Base-by-base conservation (phyloP, 1,139 yeast genomes). In the Martiniozyma asiatica region DNA sequence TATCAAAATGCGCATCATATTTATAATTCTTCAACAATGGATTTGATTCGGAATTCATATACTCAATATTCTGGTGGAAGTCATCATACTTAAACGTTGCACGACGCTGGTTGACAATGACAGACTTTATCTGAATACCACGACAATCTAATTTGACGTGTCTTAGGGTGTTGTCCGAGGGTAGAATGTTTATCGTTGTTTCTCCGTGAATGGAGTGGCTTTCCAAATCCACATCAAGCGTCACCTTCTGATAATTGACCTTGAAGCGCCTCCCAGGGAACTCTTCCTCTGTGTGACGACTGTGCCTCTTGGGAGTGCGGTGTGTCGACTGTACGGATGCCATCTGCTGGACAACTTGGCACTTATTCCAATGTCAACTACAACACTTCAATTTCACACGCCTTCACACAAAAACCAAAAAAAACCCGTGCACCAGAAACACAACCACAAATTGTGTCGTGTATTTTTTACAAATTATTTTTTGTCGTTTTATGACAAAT, bases 171-270 rank as follows among this genome's bases (percentile, higher is more conserved):
- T 71, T 68, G 13, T 75, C 71, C 3, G 74, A 59, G 0, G 97
- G 96, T 14, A 81, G 59, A 10, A 87, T 61, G 2, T 92, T 78
- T 22, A 89, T 58, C 48, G 85, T 96, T 0, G 97, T 84, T 43
- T 70, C 65, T 10, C 97, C 98, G n/a, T 55, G 54, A 8, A 76
- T 54, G 14, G 53, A 47, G 35, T 67, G 65, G 24, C 58, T 55
- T 14, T 73, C 64, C 25, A 79, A 53, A 49, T 78, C 84, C 4
- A 79, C 68, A 48, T 78, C 87, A 22, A 79, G 51, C 18, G 68
- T 63, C 9, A 79, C 75, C 41, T 75, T 63, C 49, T 79, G 92
- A 49, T 77, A 84, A 4, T 79, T 78, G 8, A 77, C 59, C 41
- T 63, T 70, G 42, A 73, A 63, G 9, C 53, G 48, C 39, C 68